phyloP scores from a whole-genome alignment of 129 eudicot species.

The Flaveria sonorensis region DNA sequence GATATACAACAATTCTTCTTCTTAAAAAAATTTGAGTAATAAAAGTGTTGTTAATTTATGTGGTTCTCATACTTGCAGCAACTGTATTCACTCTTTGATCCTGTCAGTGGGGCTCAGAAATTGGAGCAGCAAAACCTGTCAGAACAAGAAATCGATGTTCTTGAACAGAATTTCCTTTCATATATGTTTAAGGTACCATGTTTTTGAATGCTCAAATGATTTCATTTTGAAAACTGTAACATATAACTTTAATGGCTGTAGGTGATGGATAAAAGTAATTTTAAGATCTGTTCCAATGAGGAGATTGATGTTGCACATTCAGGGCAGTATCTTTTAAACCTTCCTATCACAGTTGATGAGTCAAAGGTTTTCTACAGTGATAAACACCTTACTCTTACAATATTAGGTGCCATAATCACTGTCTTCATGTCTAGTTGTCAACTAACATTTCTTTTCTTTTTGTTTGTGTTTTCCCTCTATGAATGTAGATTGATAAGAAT shows the following conservation, averaged over 20 bases:
- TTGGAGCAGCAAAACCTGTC: constrained; percentile 85
- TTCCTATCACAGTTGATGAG: constrained; percentile 91
- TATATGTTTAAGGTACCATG: constrained; percentile 66
- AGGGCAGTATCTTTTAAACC: constrained; percentile 92
- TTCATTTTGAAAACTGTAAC: neutral
- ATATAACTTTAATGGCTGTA: constrained; percentile 25
- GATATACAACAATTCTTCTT: neutral
- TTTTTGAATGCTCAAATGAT: neutral
- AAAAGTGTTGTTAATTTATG: neutral
- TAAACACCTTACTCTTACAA: constrained; percentile 4
- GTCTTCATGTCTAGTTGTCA: neutral
- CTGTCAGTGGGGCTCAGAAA: constrained; percentile 79
- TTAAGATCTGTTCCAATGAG: constrained; percentile 75
- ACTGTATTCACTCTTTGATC: constrained; percentile 90
- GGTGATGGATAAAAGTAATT: constrained; percentile 96
- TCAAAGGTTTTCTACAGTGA: constrained; percentile 61
- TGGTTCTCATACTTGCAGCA: constrained; percentile 58
- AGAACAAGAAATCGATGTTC: constrained; percentile 70
- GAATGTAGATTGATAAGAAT: constrained; percentile 73
- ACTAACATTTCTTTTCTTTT: neutral
- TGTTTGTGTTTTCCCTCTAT: constrained; percentile 3
- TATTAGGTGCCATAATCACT: constrained; percentile 8
- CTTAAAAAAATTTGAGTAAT: neutral
- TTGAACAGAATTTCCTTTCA: constrained; percentile 88
- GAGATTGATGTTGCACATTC: constrained; percentile 88